phyloP scores from a whole-genome alignment of 2,329 filamentous ascomycete species.

The Cyanodermella asteris region DNA sequence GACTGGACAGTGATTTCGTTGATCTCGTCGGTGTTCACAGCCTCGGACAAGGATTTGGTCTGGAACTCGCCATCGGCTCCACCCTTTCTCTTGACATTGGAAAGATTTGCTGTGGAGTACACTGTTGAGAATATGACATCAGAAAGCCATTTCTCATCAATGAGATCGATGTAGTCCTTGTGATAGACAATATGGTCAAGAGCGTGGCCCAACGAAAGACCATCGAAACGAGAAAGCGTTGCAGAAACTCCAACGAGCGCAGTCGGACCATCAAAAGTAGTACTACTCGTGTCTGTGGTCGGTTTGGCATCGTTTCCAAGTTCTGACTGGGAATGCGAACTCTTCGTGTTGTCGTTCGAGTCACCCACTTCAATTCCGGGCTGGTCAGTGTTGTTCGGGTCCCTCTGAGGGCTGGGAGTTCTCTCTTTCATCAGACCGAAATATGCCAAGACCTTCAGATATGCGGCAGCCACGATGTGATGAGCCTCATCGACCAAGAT shows the following conservation, averaged over 20 bases:
- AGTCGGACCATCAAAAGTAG: slow-evolving; percentile 22
- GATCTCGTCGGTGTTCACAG: slow-evolving; percentile 58
- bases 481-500: slow-evolving; percentile 91
- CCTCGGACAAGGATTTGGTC: slow-evolving; percentile 50
- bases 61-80: slow-evolving; percentile 58
- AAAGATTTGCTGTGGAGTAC: slow-evolving; percentile 58
- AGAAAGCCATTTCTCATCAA: slow-evolving; percentile 76
- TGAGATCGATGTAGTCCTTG: slow-evolving; percentile 61
- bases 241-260: slow-evolving; percentile 79
- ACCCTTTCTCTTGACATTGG: slow-evolving; percentile 41
- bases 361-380: slow-evolving; percentile 11
- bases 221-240: slow-evolving; percentile 59
- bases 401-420: slow-evolving; percentile 4
- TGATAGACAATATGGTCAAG: slow-evolving; percentile 96
- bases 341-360: too few species aligned
- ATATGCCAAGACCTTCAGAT: slow-evolving; percentile 53
- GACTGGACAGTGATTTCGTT: slow-evolving; percentile 72
- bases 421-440: slow-evolving; percentile 44
- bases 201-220: slow-evolving; percentile 55
- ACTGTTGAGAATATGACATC: slow-evolving; percentile 91
- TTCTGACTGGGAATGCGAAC: too few species aligned
- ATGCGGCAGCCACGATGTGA: slow-evolving; percentile 73
- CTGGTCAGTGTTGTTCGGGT: not conserved
- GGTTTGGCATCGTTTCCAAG: too few species aligned
- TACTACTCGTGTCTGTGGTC: too few species aligned